Evolutionary conservation across 2,329 filamentous ascomycete species (phyloP), one percentile per base, ranked within the genome.

Genomic region (Teratosphaeria viscida): DNA sequence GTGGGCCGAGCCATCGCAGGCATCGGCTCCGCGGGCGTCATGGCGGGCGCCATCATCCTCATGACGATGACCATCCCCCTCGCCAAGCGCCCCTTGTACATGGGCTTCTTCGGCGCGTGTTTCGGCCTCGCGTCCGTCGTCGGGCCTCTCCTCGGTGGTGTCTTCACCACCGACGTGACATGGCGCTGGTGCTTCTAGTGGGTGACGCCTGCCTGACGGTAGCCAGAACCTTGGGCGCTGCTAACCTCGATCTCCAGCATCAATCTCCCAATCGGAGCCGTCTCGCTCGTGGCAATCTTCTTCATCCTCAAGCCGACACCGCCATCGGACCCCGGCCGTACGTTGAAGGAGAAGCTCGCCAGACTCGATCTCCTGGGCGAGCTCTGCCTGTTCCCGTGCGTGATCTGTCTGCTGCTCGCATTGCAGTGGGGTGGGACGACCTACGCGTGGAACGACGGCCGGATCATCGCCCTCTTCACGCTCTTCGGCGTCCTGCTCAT

Each of bases 391-490:
- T 71, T 79, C 61, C 72, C 68, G 1, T 69, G 70, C 6, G 60
- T 73, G 3, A 70, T 79, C 55, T 79, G 75, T 65, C 65, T 79
- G 39, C 67, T 80, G 6, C 73, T 80, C 29, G 78, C 77, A 35
- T 71, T 80, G 6, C 76, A 79, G 57, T 79, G 77, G 77, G 78
- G 77, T 53, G 78, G 78, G 29, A 72, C 70, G 60, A 77, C 72
- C 57, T 78, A 78, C 57, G 65, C 64, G 10, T 71, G 65, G 78
- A 68, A 66, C 7, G 72, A 68, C 58, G 73, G 67, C 5, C 71
- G 73, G 34, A 76, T 79, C 63, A 77, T 79, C 57, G 75, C 70
- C 3, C 72, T 78, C 2, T 67, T 79, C n/a, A 73, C 77, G 53
- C 54, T 78, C 11, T 77, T 75, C 59, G 72, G 59, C 26, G 34